Evolutionary conservation across 371 early-diverging fungal species (phyloP).

Genomic region (Mucor indicus): DNA sequence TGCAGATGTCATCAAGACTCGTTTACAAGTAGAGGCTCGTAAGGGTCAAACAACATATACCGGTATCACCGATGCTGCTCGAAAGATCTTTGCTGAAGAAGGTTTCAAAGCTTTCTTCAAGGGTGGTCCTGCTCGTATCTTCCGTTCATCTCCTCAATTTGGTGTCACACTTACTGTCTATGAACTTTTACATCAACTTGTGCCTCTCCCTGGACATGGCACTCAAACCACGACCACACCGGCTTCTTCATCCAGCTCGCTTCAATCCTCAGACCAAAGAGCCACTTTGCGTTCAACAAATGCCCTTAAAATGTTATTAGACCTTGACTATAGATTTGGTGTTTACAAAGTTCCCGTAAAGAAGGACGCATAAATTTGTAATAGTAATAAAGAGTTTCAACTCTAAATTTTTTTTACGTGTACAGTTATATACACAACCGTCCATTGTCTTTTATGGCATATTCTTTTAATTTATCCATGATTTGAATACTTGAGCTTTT

Average conservation of each 20-base stretch:
- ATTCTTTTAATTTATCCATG: no score
- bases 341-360: conserved; percentile 26
- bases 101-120: conserved; percentile 95
- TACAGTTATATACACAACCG: no score
- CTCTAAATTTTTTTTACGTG: no score
- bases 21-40: conserved; percentile 91
- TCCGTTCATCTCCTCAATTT: conserved; percentile 93
- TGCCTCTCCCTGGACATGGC: conserved; percentile 64
- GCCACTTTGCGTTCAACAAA: conserved; percentile 57
- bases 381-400: no score
- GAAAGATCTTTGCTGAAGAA: conserved; percentile 88
- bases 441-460: no score
- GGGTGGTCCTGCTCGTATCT: conserved; percentile 85
- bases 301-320: conserved; percentile 64
- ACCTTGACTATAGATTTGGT: conserved; percentile 59
- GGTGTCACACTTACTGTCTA: conserved; percentile 94
- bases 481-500: no score
- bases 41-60: conserved; percentile 86
- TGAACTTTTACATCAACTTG: conserved; percentile 81
- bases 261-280: conserved; percentile 19
- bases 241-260: conserved; percentile 14
- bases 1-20: conserved; percentile 98
- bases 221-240: conserved; percentile 24
- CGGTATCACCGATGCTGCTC: conserved; percentile 85
- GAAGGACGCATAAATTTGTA: conserved; percentile 10